Percentiles rank a stretch among this genome's conserved stretches.
Evolutionary conservation across 1,284 basidiomycete species (phyloP).

Genomic region (Irpex sp.): DNA sequence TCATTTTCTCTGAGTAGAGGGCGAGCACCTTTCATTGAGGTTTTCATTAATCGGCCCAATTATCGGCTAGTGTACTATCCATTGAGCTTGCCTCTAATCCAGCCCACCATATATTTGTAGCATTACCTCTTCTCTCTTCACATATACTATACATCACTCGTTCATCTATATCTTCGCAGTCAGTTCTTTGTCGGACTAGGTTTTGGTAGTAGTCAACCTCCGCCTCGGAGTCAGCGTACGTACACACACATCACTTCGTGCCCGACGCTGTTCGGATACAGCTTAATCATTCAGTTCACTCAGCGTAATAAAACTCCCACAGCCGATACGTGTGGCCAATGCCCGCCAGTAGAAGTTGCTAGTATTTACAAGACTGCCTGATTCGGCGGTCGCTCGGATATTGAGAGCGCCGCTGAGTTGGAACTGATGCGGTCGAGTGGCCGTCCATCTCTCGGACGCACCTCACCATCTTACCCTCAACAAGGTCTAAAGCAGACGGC

Average conservation of each 20-base stretch:
- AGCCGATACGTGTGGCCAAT: neutral
- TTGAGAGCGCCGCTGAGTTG: neutral
- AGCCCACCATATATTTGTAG: too few relatives aligned
- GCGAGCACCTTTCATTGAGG: too few relatives aligned
- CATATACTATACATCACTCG: neutral
- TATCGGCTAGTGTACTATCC: too few relatives aligned
- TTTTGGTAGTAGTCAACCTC: too few relatives aligned
- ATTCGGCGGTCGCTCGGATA: neutral
- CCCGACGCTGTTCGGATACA: too few relatives aligned
- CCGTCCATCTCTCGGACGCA: neutral
- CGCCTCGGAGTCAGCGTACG: neutral
- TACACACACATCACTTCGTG: too few relatives aligned
- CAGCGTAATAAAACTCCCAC: neutral
- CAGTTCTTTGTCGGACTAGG: neutral
- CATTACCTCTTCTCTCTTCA: too few relatives aligned
- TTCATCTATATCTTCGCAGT: neutral
- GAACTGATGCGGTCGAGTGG: neutral
- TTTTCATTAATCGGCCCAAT: too few relatives aligned
- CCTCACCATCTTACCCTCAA: neutral
- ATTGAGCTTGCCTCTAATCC: too few relatives aligned
- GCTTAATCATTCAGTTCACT: neutral
- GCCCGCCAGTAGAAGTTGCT: neutral
- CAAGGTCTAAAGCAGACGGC: neutral
- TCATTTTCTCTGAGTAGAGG: too few relatives aligned
- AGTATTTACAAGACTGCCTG: neutral